Base-by-base conservation (phyloP, 441 rosid species). In the Manihot esculenta region DNA sequence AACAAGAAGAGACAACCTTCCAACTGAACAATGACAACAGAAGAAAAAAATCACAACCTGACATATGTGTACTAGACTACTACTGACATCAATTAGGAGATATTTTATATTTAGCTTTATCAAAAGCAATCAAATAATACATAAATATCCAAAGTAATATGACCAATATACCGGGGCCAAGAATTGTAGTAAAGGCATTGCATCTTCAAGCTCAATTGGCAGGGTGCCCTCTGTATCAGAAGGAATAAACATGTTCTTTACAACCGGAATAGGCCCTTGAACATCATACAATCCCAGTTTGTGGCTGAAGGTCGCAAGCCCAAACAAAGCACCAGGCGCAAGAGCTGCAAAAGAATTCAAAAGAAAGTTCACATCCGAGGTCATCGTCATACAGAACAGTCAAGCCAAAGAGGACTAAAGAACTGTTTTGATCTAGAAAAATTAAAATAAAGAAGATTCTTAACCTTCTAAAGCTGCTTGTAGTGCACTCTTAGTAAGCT, bases 401-500 rank as follows among this genome's bases (percentile, higher is more conserved):
- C 38, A 33, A 18, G 30, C 44, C 53, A 33, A 71, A 55, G 72
- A 38, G 38, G 26, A 42, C 64, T 59, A 48, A 69, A 23, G 45
- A 13, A 44, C 41, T 62, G 73, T 44, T 58, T 24, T 48, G 70
- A 61, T 35, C 26, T 24, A 63, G 20, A 58, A 72, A 64, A 57
- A 63, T 65, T 45, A 5, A 49, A 69, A 47, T 18, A 41, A 60
- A 38, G 54, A 10, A 62, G 38, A 57, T 48, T 42, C 15, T 33
- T 64, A 68, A 95, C 97, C 98, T 95, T 93, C 97, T 72, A 93
- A 79, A 63, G 97, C 92, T 1, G 98, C 99, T 81, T 86, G 85
- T 74, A 93, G 80, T 18, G 98, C 92, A 78, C 97, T 93, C 80
- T 92, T 93, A 7, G 94, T 88, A 45, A 93, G 98, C 83, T 93